Evolutionary conservation across 441 rosid genomes (phyloP), one percentile per base, ranked within the genome.

Genomic region (Gossypium gossypioides): DNA sequence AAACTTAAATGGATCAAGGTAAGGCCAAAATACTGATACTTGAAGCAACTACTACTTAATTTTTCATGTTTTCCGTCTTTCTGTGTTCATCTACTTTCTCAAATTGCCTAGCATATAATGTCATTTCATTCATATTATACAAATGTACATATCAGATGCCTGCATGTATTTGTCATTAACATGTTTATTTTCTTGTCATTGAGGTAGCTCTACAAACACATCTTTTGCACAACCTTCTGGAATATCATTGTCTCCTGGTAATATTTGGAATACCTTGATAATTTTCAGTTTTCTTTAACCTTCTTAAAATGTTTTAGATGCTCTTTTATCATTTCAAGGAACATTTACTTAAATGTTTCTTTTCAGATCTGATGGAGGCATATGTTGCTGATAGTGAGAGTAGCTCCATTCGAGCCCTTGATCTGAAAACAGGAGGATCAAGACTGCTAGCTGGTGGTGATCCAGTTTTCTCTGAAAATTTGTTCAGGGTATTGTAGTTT

Each of bases 141-240:
- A 46, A 13, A 44, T 42, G 6, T 21, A 21, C 16, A 19, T 65
- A 65, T 65, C 56, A 22, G 25, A 22, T 48, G n/a, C 21, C 42
- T 66, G 50, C 44, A 57, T 19, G 37, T n/a, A n/a, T 65, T 63
- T 71, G n/a, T 22, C 42, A 22, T 18, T 76, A 32, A 18, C 70
- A 19, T 72, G 40, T 50, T 40, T 46, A 65, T 72, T 57, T 75
- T 65, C 65, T 4, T 75, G 58, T 61, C 74, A 32, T 70, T 67
- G 79, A 75, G 77, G 81, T 74, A 94, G 99, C 87, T 75, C 96
- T 64, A 82, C 81, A 50, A 90, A 71, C 72, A 94, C 96, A 48
- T 84, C 99, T 55, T 94, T 86, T 76, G 97, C 99, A 52, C 99
- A 94, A 80, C 99, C 99, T 69, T 94, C 99, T 25, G 97, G 97